Conservation (phyloP, 169 alveolate species). For the Cryptosporidium ryanae region DNA sequence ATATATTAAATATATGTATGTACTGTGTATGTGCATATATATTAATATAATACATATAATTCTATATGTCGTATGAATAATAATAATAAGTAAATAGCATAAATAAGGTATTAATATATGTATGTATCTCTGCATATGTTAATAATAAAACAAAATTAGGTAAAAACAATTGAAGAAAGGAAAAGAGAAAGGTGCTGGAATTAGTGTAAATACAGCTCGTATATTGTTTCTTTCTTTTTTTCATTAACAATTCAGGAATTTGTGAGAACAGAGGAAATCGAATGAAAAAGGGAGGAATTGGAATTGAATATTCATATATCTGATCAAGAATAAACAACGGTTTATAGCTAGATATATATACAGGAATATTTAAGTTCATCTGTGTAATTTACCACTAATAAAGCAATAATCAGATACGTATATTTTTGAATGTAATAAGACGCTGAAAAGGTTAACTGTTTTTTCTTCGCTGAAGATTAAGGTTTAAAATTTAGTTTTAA, state of each 20-base stretch:
- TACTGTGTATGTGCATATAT: too few species aligned
- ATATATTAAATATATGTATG: too few species aligned
- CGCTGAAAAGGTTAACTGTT: background rate
- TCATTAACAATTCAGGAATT: background rate
- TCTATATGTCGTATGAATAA: too few species aligned
- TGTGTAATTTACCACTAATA: background rate
- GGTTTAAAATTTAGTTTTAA: background rate
- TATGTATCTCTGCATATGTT: conserved; percentile 19
- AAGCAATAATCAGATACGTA: background rate
- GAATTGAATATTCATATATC: too few species aligned
- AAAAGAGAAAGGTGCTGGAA: conserved; percentile 34
- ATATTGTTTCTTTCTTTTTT: conserved; percentile 7
- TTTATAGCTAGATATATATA: background rate
- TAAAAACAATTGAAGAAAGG: conserved; percentile 13
- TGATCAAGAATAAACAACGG: background rate
- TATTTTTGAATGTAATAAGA: background rate
- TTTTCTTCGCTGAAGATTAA: background rate
- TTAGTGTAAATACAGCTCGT: conserved; percentile 15
- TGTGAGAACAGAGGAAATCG: conserved; percentile 38
- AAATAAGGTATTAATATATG: background rate
- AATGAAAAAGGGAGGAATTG: conserved; percentile 21
- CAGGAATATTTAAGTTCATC: too few species aligned
- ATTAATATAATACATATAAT: too few species aligned
- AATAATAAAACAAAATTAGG: conserved; percentile 19
- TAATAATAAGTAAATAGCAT: too few species aligned